Evolutionary conservation across 2,329 filamentous ascomycete species (phyloP).

Genomic region (Penicillium sp.): DNA sequence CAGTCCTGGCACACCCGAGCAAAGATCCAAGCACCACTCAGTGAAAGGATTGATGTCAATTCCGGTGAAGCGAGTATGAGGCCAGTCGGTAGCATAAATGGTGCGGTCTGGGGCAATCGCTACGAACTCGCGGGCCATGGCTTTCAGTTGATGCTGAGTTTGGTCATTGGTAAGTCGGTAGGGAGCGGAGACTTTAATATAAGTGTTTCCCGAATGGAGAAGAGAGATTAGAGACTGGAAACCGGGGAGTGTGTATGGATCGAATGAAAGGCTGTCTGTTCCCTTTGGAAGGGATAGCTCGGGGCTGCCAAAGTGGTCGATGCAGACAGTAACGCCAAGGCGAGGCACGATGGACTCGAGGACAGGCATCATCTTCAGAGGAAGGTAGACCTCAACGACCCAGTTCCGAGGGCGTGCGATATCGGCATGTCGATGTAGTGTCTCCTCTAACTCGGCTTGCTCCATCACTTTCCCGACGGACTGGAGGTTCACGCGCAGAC

Average conservation of each 20-base stretch:
- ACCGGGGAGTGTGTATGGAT: constrained; percentile 50
- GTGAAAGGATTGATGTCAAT: constrained; percentile 58
- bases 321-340: constrained; percentile 54
- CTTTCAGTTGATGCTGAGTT: constrained; percentile 48
- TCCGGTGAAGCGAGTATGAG: constrained; percentile 61
- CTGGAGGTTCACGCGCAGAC: constrained; percentile 60
- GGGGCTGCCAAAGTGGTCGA: constrained; percentile 61
- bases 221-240: constrained; percentile 52
- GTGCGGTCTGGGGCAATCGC: constrained; percentile 46
- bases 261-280: constrained; percentile 21
- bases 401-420: constrained; percentile 53
- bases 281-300: constrained; percentile 28
- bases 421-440: constrained; percentile 51
- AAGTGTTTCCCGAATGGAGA: constrained; percentile 50
- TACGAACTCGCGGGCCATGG: constrained; percentile 52
- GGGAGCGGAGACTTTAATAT: constrained; percentile 59
- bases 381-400: constrained; percentile 60
- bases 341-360: constrained; percentile 52
- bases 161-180: constrained; percentile 55
- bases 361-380: constrained; percentile 50
- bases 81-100: constrained; percentile 64
- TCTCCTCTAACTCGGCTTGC: constrained; percentile 42
- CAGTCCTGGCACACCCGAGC: constrained; percentile 46
- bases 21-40: constrained; percentile 55
- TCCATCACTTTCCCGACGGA: constrained; percentile 50